phyloP scores from a whole-genome alignment of 2,329 filamentous ascomycete species.

The Myriosclerotinia duriaeana region DNA sequence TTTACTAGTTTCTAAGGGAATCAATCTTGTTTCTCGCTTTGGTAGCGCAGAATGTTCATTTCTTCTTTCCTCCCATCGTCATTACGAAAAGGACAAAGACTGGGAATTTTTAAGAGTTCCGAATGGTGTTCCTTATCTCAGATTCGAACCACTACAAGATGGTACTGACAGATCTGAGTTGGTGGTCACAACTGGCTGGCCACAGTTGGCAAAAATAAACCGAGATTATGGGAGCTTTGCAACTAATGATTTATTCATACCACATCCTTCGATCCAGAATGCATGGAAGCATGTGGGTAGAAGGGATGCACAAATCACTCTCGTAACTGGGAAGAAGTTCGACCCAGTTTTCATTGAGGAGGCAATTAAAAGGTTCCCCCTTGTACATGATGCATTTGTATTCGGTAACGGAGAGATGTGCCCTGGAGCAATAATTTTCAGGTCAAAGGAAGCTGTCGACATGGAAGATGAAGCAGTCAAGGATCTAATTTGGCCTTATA shows the following conservation, averaged over 20 bases:
- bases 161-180: conserved; percentile 50
- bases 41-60: conserved; percentile 68
- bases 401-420: conserved; percentile 59
- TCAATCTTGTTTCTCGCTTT: conserved; percentile 61
- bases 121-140: conserved; percentile 40
- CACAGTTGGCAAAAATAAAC: conserved; percentile 58
- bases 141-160: conserved; percentile 49
- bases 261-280: conserved; percentile 50
- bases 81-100: conserved; percentile 49
- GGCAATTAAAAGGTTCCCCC: conserved; percentile 47
- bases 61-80: conserved; percentile 59
- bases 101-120: conserved; percentile 59
- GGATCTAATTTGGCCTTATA: conserved; percentile 14
- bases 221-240: conserved; percentile 56
- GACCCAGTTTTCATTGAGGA: conserved; percentile 53
- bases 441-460: conserved; percentile 42
- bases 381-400: conserved; percentile 56
- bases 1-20: conserved; percentile 48
- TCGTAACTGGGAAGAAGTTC: conserved; percentile 59
- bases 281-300: conserved; percentile 64
- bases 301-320: conserved; percentile 59
- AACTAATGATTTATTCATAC: conserved; percentile 62
- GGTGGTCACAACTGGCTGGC: conserved; percentile 56
- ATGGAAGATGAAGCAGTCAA: not conserved
- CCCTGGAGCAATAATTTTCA: conserved; percentile 57